Conservation (phyloP, 768 basidiomycete species). For the Podaxis sp. region DNA sequence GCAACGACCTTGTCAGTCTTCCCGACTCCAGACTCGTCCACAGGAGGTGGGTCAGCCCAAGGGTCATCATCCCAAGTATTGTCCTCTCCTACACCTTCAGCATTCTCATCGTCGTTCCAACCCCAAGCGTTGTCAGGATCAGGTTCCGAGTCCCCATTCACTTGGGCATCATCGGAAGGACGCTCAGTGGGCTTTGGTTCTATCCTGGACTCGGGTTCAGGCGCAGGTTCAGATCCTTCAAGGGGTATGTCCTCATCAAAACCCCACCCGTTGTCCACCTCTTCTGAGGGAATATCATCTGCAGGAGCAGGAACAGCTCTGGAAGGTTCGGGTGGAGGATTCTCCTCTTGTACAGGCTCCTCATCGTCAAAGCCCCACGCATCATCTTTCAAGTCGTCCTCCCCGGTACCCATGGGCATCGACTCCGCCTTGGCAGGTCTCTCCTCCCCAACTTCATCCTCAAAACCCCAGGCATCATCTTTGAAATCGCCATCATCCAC, state of each 20-base stretch:
- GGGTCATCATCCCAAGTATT: constrained; percentile 68
- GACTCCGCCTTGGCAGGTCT: constrained; percentile 20
- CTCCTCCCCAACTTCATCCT: constrained; percentile 18
- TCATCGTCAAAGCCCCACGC: constrained; percentile 56
- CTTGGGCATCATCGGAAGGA: constrained; percentile 12
- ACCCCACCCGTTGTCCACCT: constrained; percentile 48
- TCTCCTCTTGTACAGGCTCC: not conserved
- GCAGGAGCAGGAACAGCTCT: constrained; percentile 19
- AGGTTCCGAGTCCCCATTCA: constrained; percentile 29
- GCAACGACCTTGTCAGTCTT: constrained; percentile 26
- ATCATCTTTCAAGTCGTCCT: constrained; percentile 32
- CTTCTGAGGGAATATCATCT: constrained; percentile 26
- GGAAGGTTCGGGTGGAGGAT: not conserved
- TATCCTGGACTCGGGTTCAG: constrained; percentile 5
- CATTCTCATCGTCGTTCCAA: constrained; percentile 61
- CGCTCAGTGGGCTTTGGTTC: constrained; percentile 8
- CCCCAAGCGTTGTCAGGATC: constrained; percentile 72
- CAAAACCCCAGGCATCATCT: constrained; percentile 35
- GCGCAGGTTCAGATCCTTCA: constrained; percentile 17
- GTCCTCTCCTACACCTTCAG: constrained; percentile 31
- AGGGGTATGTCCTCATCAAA: constrained; percentile 41
- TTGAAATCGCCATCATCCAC: constrained; percentile 41
- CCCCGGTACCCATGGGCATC: constrained; percentile 1
- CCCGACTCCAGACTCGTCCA: constrained; percentile 25
- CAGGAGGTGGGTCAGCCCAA: constrained; percentile 51